phyloP scores from a whole-genome alignment of 305 asterid species.

The Coffea humblotiana region DNA sequence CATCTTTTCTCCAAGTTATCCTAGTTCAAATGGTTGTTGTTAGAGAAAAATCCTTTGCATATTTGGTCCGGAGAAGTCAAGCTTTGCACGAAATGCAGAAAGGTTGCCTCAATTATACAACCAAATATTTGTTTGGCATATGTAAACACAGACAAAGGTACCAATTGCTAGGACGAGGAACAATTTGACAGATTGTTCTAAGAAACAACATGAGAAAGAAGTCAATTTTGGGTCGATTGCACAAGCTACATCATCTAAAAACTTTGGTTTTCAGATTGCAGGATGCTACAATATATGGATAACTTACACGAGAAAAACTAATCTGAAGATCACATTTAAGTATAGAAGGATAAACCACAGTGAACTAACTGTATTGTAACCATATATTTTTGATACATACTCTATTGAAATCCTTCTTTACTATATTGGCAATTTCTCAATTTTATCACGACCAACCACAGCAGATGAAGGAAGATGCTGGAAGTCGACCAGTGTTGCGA shows the following conservation, averaged over 20 bases:
- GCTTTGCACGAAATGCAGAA: too few species aligned
- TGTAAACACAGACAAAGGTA: too few species aligned
- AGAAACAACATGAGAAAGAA: too few species aligned
- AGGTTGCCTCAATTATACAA: too few species aligned
- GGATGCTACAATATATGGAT: constrained; percentile 5
- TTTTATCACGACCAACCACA: constrained; percentile 69
- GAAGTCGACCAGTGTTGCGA: constrained; percentile 75
- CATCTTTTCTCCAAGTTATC: too few species aligned
- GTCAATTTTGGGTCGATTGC: background rate
- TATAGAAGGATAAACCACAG: background rate
- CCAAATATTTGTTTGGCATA: too few species aligned
- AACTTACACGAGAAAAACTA: constrained; percentile 3
- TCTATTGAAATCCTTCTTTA: background rate
- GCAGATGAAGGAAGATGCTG: constrained; percentile 58
- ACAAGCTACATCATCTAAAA: background rate
- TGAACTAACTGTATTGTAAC: background rate
- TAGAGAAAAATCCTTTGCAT: too few species aligned
- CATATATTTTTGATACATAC: too few species aligned
- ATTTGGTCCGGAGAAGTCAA: too few species aligned
- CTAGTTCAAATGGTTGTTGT: too few species aligned
- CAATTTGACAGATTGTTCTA: background rate
- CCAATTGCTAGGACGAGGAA: background rate
- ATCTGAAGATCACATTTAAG: background rate
- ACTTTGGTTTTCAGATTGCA: background rate
- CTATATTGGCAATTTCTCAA: background rate